A percentile compares a stretch with the other conserved stretches of the same genome.
phyloP scores from a whole-genome alignment of 2,329 filamentous ascomycete genomes.

The Phaeoacremonium minimum region DNA sequence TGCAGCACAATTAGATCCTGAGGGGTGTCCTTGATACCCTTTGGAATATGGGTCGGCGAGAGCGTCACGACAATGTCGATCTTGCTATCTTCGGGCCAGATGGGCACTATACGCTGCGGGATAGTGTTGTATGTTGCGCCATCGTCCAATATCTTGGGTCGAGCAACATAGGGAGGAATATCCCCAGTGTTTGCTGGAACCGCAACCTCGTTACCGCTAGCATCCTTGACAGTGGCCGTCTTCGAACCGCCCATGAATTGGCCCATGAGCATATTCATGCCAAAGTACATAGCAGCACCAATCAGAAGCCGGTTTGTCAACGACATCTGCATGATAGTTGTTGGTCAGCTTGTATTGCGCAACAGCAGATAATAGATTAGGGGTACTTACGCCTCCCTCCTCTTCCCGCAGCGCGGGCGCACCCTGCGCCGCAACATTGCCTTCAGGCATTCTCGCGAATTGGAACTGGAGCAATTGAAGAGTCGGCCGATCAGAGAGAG shows the following conservation, averaged over 20 bases:
- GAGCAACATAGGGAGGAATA: slow-evolving; percentile 61
- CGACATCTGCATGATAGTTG: slow-evolving; percentile 18
- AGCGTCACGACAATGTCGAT: slow-evolving; percentile 85
- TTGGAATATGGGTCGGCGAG: slow-evolving; percentile 67
- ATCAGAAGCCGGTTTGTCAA: slow-evolving; percentile 44
- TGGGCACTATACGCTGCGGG: slow-evolving; percentile 72
- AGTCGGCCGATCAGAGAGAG: no score
- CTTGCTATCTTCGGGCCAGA: slow-evolving; percentile 77
- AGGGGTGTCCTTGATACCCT: slow-evolving; percentile 60
- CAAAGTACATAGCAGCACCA: slow-evolving; percentile 52
- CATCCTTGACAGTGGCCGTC: slow-evolving; percentile 43
- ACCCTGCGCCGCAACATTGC: slow-evolving; percentile 8
- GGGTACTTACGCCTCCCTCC: slow-evolving; percentile 5
- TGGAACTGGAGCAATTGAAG: no score
- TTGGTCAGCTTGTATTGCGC: slow-evolving; percentile 6
- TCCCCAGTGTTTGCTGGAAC: slow-evolving; percentile 49
- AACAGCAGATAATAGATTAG: no score
- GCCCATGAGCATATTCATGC: slow-evolving; percentile 53
- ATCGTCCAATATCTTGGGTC: slow-evolving; percentile 56
- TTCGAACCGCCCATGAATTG: slow-evolving; percentile 46
- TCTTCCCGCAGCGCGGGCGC: slow-evolving; percentile 10
- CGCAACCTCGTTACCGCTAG: slow-evolving; percentile 47
- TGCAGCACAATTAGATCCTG: slow-evolving; percentile 69
- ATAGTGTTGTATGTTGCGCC: slow-evolving; percentile 60
- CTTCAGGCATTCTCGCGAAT: slow-evolving; percentile 9